A percentile compares a stretch with the other conserved stretches of the same genome.
These are phyloP conservation scores for Russula sp. DNA, from an alignment of 768 basidiomycete species.

Conservation along the genomic window DNA sequence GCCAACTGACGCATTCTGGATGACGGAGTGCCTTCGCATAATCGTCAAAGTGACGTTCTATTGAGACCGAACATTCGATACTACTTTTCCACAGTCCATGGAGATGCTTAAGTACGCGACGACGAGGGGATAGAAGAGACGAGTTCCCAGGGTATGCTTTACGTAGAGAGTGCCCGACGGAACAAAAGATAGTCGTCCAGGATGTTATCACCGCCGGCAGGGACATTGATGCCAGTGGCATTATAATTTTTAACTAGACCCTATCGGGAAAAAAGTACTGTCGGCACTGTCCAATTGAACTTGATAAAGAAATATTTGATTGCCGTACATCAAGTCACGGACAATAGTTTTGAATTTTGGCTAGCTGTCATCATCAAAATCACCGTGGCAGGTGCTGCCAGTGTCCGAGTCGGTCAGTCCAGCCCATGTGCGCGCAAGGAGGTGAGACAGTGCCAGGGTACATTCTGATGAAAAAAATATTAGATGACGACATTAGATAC, in stretches of 20 bases:
- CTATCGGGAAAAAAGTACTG: not conserved
- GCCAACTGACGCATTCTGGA: conserved; percentile 3
- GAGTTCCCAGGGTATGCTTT: not conserved
- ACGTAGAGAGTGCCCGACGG: not conserved
- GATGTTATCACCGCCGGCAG: not conserved
- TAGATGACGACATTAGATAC: not conserved
- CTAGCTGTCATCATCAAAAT: conserved; percentile 10
- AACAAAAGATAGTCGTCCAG: conserved; percentile 4
- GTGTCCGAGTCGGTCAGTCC: too few species aligned
- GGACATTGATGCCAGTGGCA: conserved; percentile 18
- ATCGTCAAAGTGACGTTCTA: not conserved
- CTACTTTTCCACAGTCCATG: conserved; percentile 21
- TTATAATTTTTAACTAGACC: not conserved
- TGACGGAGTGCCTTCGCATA: not conserved
- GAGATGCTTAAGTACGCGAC: conserved; percentile 1
- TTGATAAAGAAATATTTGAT: not conserved
- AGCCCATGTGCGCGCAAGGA: not conserved
- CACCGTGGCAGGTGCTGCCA: too few species aligned
- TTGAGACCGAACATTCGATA: not conserved
- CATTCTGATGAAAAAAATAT: not conserved
- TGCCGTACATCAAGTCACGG: not conserved
- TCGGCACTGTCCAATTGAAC: not conserved
- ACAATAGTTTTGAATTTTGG: not conserved
- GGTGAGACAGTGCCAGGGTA: not conserved
- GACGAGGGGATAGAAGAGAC: not conserved